Evolutionary conservation across 1,284 basidiomycete genomes (phyloP).

Genomic region (Cryptococcus sp.): DNA sequence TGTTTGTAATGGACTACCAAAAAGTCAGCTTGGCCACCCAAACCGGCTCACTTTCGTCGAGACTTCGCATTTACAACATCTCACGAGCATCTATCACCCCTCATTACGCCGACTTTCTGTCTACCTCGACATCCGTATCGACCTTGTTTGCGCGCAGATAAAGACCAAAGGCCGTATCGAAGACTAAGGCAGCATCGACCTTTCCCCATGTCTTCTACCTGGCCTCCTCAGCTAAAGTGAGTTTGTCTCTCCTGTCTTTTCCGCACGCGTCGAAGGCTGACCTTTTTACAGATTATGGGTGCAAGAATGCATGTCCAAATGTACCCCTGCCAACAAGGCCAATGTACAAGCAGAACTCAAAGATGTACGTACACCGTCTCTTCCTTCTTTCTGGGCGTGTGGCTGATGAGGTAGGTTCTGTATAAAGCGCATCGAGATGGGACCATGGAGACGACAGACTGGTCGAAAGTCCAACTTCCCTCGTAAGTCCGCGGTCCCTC

Average conservation of each 20-base stretch:
- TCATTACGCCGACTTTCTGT: too few species aligned
- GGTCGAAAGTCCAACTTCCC: constrained; percentile 41
- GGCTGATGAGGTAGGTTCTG: constrained; percentile 26
- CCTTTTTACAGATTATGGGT: constrained; percentile 41
- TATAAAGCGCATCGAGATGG: constrained; percentile 44
- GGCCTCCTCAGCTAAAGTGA: constrained; percentile 41
- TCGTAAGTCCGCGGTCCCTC: constrained; percentile 25
- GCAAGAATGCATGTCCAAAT: constrained; percentile 40
- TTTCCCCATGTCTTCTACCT: constrained; percentile 26
- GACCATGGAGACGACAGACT: constrained; percentile 43
- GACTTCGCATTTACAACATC: too few species aligned
- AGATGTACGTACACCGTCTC: constrained; percentile 31
- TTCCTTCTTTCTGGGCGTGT: background rate
- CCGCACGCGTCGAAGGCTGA: background rate
- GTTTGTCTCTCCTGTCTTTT: constrained; percentile 1
- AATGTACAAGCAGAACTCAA: constrained; percentile 46
- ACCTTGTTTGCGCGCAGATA: too few species aligned
- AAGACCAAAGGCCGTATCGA: background rate
- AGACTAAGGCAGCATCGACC: background rate
- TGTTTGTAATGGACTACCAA: too few species aligned
- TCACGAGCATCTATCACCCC: too few species aligned
- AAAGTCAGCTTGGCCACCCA: too few species aligned
- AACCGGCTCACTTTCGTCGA: too few species aligned
- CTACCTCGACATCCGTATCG: too few species aligned
- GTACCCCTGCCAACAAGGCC: constrained; percentile 42